Conservation (phyloP, 2,329 filamentous ascomycete species). For the Pezicula radicicola region DNA sequence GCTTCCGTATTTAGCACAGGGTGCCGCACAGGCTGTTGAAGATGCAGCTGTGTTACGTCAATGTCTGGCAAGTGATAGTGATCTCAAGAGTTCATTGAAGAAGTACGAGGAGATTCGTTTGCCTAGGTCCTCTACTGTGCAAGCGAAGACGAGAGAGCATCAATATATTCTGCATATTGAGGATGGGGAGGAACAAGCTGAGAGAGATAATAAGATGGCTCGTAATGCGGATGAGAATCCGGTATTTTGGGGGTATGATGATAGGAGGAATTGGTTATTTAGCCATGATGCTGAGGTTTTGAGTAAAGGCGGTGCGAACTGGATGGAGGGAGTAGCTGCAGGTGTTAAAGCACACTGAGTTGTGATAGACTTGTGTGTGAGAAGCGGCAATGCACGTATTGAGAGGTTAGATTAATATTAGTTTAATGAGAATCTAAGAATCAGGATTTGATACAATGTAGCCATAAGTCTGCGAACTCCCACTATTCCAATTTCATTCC, state of each 20-base stretch:
- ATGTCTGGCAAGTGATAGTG: constrained; percentile 26
- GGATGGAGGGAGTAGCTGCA: not conserved
- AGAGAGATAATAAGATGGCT: constrained; percentile 38
- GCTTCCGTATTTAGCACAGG: constrained; percentile 54
- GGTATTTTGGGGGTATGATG: constrained; percentile 1
- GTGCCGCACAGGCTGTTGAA: constrained; percentile 55
- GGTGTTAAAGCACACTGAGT: not conserved
- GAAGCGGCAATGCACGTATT: too few species aligned
- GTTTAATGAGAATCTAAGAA: too few species aligned
- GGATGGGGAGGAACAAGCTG: constrained; percentile 51
- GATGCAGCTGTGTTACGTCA: constrained; percentile 53
- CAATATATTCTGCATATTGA: constrained; percentile 45
- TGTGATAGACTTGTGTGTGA: too few species aligned
- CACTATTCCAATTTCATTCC: too few species aligned
- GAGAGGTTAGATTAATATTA: too few species aligned
- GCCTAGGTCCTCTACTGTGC: constrained; percentile 33
- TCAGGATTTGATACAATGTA: too few species aligned
- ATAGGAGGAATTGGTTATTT: constrained; percentile 1
- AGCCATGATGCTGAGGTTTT: constrained; percentile 1
- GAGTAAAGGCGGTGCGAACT: not conserved
- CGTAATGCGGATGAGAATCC: not conserved
- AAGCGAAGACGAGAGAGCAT: constrained; percentile 41
- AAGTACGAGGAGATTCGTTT: constrained; percentile 35
- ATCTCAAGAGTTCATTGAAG: constrained; percentile 29
- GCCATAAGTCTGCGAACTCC: too few species aligned